Percentiles rank a stretch among this genome's conserved stretches.
These are phyloP conservation scores for Heliamphora exappendiculata DNA, from an alignment of 148 eudicot species.

Conservation along the genomic window DNA sequence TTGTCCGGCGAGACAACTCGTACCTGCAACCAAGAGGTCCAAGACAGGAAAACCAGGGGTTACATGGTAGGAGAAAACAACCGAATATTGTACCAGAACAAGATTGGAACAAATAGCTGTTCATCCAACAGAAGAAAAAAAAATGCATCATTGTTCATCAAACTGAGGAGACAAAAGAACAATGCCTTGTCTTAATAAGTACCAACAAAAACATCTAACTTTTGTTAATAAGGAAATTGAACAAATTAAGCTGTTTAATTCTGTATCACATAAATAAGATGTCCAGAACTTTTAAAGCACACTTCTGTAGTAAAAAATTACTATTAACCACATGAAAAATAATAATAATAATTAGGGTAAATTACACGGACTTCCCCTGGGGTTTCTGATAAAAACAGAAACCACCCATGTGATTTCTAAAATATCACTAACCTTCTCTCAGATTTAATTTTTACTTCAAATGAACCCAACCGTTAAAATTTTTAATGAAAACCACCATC, in stretches of 20 bases:
- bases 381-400: too few species aligned
- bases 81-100: not conserved
- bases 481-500: too few species aligned
- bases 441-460: too few species aligned
- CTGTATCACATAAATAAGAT: not conserved
- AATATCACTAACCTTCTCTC: too few species aligned
- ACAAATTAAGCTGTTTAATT: not conserved
- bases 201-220: not conserved
- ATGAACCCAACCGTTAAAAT: too few species aligned
- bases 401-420: too few species aligned
- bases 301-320: too few species aligned
- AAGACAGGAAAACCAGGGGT: not conserved
- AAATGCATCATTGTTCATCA: not conserved
- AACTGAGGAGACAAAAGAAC: not conserved
- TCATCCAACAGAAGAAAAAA: too few species aligned
- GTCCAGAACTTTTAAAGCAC: not conserved
- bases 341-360: too few species aligned
- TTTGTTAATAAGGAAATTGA: not conserved
- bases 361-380: too few species aligned
- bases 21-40: conserved; percentile 45
- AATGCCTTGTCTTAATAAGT: not conserved
- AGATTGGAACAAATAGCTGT: not conserved
- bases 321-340: too few species aligned
- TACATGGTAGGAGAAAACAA: not conserved
- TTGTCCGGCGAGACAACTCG: conserved; percentile 99